Evolutionary conservation across 75 land plant genomes (phyloP).

Genomic region (Sequoiadendron giganteum): DNA sequence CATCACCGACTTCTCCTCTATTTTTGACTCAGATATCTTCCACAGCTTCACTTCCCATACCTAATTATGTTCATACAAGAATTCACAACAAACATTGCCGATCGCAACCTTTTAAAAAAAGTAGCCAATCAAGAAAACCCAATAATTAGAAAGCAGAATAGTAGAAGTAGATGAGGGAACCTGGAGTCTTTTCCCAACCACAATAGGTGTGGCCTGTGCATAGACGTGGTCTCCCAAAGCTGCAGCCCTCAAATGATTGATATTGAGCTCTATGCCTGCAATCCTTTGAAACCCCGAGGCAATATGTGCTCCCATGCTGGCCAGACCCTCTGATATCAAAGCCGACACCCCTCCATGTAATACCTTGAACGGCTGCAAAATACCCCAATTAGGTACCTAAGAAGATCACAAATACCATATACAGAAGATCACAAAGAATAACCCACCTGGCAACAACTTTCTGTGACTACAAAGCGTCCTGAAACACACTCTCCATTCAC

Average conservation of each 20-base stretch:
- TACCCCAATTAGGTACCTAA: background rate
- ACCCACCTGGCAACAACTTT: constrained; percentile 33
- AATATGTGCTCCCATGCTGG: constrained; percentile 64
- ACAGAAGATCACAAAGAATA: no score
- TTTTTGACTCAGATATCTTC: constrained; percentile 17
- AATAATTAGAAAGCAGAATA: background rate
- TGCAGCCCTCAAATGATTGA: constrained; percentile 62
- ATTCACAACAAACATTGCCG: no score
- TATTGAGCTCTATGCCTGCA: constrained; percentile 74
- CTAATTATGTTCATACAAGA: no score
- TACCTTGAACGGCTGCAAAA: constrained; percentile 67
- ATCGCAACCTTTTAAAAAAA: no score
- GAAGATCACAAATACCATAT: background rate
- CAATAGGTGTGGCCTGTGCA: constrained; percentile 56
- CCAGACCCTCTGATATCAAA: constrained; percentile 60
- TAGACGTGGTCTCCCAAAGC: constrained; percentile 49
- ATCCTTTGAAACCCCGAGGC: constrained; percentile 54
- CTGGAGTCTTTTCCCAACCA: constrained; percentile 57
- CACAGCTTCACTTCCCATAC: constrained; percentile 72
- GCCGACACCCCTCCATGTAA: constrained; percentile 82
- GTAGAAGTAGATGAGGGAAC: constrained; percentile 8
- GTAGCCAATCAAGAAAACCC: no score
- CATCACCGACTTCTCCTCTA: constrained; percentile 8
- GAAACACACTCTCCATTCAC: constrained; percentile 23
- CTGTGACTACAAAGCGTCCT: constrained; percentile 27